Percentiles rank a stretch among this genome's conserved stretches.
Evolutionary conservation across 805 yeast species (phyloP).

Genomic region (Saturnispora halmiae): DNA sequence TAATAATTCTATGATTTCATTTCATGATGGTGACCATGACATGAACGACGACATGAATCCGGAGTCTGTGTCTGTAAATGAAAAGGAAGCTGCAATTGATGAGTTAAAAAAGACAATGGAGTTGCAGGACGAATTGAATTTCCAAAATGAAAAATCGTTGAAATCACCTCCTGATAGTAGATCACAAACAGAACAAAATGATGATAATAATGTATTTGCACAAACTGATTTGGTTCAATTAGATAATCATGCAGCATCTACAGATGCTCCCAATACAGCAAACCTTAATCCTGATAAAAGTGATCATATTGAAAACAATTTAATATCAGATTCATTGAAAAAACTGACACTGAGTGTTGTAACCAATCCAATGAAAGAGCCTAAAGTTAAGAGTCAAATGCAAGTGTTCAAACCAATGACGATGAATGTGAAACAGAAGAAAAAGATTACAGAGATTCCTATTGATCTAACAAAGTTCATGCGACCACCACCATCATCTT

Average conservation of each 20-base stretch:
- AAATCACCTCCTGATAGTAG: not conserved
- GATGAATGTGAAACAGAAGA: slow-evolving; percentile 3
- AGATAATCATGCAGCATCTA: too few species aligned
- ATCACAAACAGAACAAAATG: not conserved
- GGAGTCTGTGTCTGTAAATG: slow-evolving; percentile 5
- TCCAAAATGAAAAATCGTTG: not conserved
- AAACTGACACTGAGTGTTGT: not conserved
- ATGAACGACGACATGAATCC: not conserved
- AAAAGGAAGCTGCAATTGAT: slow-evolving; percentile 10
- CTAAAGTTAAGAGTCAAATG: slow-evolving; percentile 1
- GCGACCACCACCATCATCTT: slow-evolving; percentile 14
- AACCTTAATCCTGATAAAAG: too few species aligned
- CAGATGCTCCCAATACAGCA: too few species aligned
- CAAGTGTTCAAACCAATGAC: slow-evolving; percentile 7
- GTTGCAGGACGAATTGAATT: slow-evolving; percentile 2
- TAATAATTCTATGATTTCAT: not conserved
- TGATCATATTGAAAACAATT: not conserved
- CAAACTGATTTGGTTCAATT: not conserved
- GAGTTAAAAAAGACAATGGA: slow-evolving; percentile 8
- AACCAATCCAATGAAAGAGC: not conserved
- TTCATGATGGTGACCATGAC: not conserved
- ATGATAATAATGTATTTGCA: not conserved
- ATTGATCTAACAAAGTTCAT: slow-evolving; percentile 15
- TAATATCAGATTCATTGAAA: slow-evolving; percentile 7
- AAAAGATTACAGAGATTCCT: slow-evolving; percentile 5